phyloP scores from a whole-genome alignment of 805 yeast genomes.

The Suhomyces sp. region DNA sequence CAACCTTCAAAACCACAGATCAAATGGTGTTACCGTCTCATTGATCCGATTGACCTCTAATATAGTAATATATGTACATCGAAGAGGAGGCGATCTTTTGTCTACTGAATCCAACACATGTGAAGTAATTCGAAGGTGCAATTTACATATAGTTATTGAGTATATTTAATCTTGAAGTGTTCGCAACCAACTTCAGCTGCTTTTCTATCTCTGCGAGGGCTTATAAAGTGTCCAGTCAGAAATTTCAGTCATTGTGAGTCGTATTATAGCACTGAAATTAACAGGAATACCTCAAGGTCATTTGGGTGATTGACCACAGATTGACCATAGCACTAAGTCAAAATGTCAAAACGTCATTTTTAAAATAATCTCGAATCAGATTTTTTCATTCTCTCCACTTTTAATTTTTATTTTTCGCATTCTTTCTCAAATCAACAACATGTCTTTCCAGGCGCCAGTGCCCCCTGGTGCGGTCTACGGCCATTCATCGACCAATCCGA shows the following conservation, averaged over 20 bases:
- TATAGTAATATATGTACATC: too few species aligned
- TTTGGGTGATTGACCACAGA: background rate
- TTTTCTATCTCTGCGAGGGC: background rate
- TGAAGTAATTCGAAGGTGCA: too few species aligned
- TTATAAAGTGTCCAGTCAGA: too few species aligned
- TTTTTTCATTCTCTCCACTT: background rate
- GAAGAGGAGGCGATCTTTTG: too few species aligned
- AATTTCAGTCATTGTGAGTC: background rate
- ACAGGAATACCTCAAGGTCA: background rate
- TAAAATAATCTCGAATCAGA: background rate
- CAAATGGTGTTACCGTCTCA: too few species aligned
- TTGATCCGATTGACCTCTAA: too few species aligned
- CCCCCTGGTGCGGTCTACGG: slow-evolving; percentile 3
- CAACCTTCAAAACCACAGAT: too few species aligned
- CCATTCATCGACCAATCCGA: slow-evolving; percentile 1
- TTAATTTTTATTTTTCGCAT: background rate
- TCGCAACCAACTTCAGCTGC: too few species aligned
- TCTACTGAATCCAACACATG: too few species aligned
- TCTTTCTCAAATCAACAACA: background rate
- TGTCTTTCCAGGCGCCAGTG: slow-evolving; percentile 9
- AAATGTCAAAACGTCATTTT: background rate
- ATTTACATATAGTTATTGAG: too few species aligned
- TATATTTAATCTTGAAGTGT: too few species aligned
- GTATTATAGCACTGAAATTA: background rate
- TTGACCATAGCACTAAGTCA: too few species aligned